Conservation (phyloP, 768 basidiomycete genomes). For the Mycena vitilis region DNA sequence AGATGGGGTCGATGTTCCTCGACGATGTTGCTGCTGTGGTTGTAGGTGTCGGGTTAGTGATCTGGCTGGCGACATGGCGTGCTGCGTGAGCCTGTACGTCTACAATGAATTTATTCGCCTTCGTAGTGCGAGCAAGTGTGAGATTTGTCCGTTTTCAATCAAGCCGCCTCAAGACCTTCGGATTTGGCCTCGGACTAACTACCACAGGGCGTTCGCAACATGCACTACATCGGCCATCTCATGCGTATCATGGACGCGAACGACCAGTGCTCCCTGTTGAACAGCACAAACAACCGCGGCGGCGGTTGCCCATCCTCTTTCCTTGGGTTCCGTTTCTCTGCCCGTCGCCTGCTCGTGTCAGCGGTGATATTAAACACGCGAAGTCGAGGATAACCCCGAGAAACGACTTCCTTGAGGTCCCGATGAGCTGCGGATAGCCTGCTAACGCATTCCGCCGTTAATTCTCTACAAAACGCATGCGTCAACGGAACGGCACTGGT, state of each 20-base stretch:
- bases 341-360: slow-evolving; percentile 60
- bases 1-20: slow-evolving; percentile 73
- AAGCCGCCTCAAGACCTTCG: too few relatives aligned
- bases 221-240: slow-evolving; percentile 80
- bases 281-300: slow-evolving; percentile 79
- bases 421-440: slow-evolving; percentile 78
- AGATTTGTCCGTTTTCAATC: too few relatives aligned
- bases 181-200: too few relatives aligned
- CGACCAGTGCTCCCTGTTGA: slow-evolving; percentile 76
- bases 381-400: slow-evolving; percentile 76
- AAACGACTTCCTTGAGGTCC: slow-evolving; percentile 87
- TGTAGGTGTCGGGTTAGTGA: slow-evolving; percentile 77
- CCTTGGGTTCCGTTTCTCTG: slow-evolving; percentile 67
- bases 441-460: slow-evolving; percentile 59
- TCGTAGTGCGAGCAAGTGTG: too few relatives aligned
- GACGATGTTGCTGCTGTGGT: slow-evolving; percentile 79
- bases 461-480: slow-evolving; percentile 22
- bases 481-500: slow-evolving; percentile 1
- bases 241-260: slow-evolving; percentile 85
- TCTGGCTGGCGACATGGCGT: slow-evolving; percentile 63
- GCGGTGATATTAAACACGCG: too few relatives aligned
- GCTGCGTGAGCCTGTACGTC: background rate
- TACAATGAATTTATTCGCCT: too few relatives aligned
- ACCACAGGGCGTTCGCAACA: slow-evolving; percentile 73
- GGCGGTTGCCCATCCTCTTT: slow-evolving; percentile 84